These are phyloP conservation scores for Blastocystis sp. DNA, from an alignment of 352 stramenopile genomes.

Conservation along the genomic window DNA sequence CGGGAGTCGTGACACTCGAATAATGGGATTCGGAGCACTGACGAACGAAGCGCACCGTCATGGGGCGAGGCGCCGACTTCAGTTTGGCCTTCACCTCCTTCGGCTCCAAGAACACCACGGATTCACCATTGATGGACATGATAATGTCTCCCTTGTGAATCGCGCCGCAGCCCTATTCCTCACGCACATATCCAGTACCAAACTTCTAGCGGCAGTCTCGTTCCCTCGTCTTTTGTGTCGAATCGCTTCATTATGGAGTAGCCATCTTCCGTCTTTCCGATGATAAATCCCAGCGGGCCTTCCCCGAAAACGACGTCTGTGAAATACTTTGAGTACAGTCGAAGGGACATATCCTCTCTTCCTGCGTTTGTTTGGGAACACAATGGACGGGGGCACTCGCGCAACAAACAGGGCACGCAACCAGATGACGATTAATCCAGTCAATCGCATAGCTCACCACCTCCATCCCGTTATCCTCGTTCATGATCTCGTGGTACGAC, in stretches of 20 bases:
- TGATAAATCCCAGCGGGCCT: constrained; percentile 28
- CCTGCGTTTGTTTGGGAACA: background rate
- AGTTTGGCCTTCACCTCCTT: constrained; percentile 67
- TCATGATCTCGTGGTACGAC: constrained; percentile 63
- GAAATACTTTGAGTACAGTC: constrained; percentile 48
- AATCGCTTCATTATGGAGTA: constrained; percentile 38
- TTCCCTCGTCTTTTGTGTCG: constrained; percentile 63
- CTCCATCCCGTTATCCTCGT: constrained; percentile 31
- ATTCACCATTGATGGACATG: constrained; percentile 58
- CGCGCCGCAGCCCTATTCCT: background rate
- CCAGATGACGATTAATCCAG: constrained; percentile 21
- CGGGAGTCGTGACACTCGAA: background rate
- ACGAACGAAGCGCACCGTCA: constrained; percentile 50
- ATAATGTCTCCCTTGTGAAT: constrained; percentile 58
- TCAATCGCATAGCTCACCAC: constrained; percentile 18
- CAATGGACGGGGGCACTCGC: background rate
- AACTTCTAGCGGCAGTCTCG: constrained; percentile 35
- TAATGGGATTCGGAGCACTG: constrained; percentile 19
- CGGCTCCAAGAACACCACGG: constrained; percentile 11
- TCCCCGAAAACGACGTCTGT: constrained; percentile 51
- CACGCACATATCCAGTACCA: background rate
- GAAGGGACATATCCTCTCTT: constrained; percentile 7
- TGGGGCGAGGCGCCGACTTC: constrained; percentile 20
- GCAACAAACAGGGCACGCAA: too few relatives aligned
- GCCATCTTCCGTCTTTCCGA: constrained; percentile 47